phyloP scores from a whole-genome alignment of 1,139 yeast species.

The Scheffersomyces quercinus region DNA sequence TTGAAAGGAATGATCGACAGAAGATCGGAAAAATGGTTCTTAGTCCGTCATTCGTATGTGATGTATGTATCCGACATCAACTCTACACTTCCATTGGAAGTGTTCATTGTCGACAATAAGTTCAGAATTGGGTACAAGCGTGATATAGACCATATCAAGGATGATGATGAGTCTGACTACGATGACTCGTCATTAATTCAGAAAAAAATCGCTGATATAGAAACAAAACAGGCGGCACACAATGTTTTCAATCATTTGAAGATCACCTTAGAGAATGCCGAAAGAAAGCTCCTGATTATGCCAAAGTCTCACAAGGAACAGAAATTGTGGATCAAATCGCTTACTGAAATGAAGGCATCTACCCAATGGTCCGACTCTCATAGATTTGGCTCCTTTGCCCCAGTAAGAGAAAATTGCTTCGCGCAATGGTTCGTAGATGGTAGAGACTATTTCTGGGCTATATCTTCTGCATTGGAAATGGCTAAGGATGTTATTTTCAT shows the following conservation, averaged over 20 bases:
- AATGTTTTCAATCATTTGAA: conserved; percentile 45
- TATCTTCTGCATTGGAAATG: conserved; percentile 87
- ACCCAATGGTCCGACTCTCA: conserved; percentile 73
- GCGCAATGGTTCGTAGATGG: conserved; percentile 99
- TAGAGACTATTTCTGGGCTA: conserved; percentile 95
- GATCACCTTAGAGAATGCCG: conserved; percentile 75
- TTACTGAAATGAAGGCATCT: conserved; percentile 65
- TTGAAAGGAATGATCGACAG: conserved; percentile 83
- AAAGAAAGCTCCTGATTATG: conserved; percentile 72
- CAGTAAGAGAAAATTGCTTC: conserved; percentile 77
- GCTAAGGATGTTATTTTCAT: conserved; percentile 93
- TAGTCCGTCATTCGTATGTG: conserved; percentile 80
- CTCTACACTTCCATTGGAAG: conserved; percentile 88
- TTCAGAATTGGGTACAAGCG: conserved; percentile 61
- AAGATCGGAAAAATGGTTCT: conserved; percentile 89
- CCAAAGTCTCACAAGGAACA: conserved; percentile 74
- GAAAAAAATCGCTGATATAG: conserved; percentile 23
- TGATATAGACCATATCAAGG: conserved; percentile 32
- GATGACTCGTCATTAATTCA: conserved; percentile 40
- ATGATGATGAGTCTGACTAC: conserved; percentile 47
- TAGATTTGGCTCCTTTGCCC: conserved; percentile 90
- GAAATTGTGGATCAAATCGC: conserved; percentile 73
- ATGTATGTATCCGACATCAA: conserved; percentile 83
- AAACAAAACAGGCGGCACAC: conserved; percentile 20
- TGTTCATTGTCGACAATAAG: conserved; percentile 74